Conservation (phyloP, 75 land plant species). For the Isoetes taiwanensis region DNA sequence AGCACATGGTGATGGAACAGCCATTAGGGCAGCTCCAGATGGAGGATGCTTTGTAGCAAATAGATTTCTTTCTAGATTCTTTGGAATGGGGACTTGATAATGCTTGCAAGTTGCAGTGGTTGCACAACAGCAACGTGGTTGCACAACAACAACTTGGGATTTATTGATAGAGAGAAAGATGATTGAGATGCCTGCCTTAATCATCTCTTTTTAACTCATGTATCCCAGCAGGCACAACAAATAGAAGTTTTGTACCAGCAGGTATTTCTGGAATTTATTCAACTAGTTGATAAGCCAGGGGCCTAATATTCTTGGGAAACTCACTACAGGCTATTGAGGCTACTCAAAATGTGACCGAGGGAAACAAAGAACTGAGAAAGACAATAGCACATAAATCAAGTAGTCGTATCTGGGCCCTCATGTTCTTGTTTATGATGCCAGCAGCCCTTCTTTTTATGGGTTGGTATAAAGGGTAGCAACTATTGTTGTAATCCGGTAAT, state of each 20-base stretch:
- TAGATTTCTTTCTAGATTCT: conserved; percentile 54
- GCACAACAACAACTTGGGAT: conserved; percentile 72
- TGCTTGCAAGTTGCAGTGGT: conserved; percentile 82
- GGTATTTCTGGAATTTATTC: conserved; percentile 22
- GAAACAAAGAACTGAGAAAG: conserved; percentile 84
- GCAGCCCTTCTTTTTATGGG: conserved; percentile 76
- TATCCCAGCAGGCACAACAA: conserved; percentile 83
- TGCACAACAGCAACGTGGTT: conserved; percentile 38
- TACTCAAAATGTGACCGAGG: conserved; percentile 69
- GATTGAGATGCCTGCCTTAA: conserved; percentile 92
- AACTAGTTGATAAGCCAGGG: conserved; percentile 1
- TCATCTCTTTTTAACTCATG: conserved; percentile 84
- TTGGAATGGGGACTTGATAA: conserved; percentile 58
- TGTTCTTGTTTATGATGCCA: conserved; percentile 74
- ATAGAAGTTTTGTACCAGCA: conserved; percentile 70
- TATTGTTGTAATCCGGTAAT: too few species aligned
- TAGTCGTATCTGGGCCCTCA: conserved; percentile 75
- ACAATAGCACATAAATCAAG: conserved; percentile 76
- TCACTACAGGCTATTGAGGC: conserved; percentile 75
- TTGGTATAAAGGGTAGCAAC: too few species aligned
- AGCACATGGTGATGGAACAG: conserved; percentile 78
- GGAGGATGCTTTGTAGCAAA: conserved; percentile 80
- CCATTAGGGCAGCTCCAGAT: conserved; percentile 72
- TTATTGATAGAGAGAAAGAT: conserved; percentile 84
- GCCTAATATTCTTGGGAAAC: neutral